Base-by-base conservation (phyloP, 352 stramenopile species). In the Pythium brassicae region DNA sequence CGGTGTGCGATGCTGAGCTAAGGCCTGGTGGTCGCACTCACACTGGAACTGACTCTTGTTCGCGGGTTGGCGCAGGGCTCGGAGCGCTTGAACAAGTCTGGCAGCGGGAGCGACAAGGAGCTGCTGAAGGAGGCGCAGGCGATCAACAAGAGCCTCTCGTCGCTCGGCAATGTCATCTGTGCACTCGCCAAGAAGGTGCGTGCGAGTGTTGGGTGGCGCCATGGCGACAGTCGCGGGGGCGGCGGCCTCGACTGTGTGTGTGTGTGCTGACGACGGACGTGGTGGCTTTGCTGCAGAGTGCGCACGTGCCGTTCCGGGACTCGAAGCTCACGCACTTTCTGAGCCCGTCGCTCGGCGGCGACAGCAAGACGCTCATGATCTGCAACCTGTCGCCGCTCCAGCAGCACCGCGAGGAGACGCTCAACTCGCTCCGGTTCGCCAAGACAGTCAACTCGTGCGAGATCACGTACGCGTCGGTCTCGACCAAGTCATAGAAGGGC, bases 311-410 rank as follows among this genome's bases (percentile, higher is more conserved):
- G 10, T 96, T 93, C 62, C 83, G 87, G n/a, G 84, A 94, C 58
- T 93, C 85, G 8, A 96, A 95, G 69, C 67, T 96, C 53, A 96
- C 87, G 29, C 78, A 92, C 53, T 81, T 96, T 26, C 49, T 96
- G 27, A 89, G 89, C 55, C 82, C 86, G 4, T 92, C 81, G 4
- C 78, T 95, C 4, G 86, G 86, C 25, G 83, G 82, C 46, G 86
- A 95, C 49, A 93, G 85, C 69, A 94, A 94, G 63, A 93, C 86
- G 22, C 73, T 96, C 37, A 95, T 96, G 87, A 96, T 96, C 51
- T 95, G 84, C 63, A 96, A 93, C 49, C 62, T 96, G 34, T 95
- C 85, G 34, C 87, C 87, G 10, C 62, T 94, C 17, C 56, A 58
- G 1, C 66, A 83, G 50, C 78, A 95, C 43, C 79, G 84, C 12